These are phyloP conservation scores for Polytrichum formosum DNA, from an alignment of 225 moss, liverwort and hornwort genomes.

Conservation along the genomic window DNA sequence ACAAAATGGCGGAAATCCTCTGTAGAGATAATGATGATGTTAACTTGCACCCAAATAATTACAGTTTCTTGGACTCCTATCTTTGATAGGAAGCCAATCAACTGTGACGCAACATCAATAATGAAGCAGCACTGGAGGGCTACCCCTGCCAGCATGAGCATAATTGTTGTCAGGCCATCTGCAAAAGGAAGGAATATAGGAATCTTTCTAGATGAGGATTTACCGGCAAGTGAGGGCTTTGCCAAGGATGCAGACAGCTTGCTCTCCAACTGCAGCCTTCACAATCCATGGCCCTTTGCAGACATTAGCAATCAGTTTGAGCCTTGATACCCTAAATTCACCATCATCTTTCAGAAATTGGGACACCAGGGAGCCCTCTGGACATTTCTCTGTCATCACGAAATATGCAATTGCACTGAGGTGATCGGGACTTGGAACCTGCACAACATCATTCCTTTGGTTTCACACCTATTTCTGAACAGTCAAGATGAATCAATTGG, in stretches of 20 bases:
- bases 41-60: no score
- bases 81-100: no score
- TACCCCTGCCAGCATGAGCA: no score
- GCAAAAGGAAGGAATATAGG: background rate
- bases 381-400: slow-evolving; percentile 12
- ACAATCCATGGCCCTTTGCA: slow-evolving; percentile 48
- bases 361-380: slow-evolving; percentile 20
- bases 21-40: no score
- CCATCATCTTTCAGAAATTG: slow-evolving; percentile 41
- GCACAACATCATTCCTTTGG: background rate
- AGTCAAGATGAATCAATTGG: no score
- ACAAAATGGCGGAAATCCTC: no score
- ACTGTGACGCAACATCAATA: no score
- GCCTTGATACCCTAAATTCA: slow-evolving; percentile 24
- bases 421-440: slow-evolving; percentile 35
- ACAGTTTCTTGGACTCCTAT: no score
- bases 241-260: slow-evolving; percentile 43
- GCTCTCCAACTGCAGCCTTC: slow-evolving; percentile 45
- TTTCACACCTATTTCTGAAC: background rate
- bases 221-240: slow-evolving; percentile 34
- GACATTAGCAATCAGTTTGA: slow-evolving; percentile 46
- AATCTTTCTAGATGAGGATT: background rate
- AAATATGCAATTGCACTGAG: slow-evolving; percentile 32
- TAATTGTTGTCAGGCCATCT: no score
- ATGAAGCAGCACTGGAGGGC: no score